A percentile compares a stretch with the other conserved stretches of the same genome.
phyloP scores from a whole-genome alignment of 306 rosid genomes.

The Vigna hirtella region DNA sequence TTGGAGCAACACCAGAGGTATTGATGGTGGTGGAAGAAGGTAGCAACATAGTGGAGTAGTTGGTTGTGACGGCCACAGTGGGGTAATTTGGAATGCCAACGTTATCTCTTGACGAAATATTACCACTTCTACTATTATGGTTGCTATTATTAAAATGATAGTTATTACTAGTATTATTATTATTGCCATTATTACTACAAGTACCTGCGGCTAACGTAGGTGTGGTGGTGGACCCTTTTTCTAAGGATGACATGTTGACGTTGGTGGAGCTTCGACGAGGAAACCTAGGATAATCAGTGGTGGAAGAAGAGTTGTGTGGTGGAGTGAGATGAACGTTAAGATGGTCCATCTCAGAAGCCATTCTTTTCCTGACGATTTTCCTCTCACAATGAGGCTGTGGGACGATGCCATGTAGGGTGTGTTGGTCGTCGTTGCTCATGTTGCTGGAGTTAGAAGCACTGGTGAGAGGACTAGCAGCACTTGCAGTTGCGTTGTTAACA shows the following conservation, averaged over 20 bases:
- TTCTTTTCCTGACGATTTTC: slow-evolving; percentile 80
- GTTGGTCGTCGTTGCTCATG: slow-evolving; percentile 40
- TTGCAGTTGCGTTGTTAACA: slow-evolving; percentile 33
- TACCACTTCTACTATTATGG: neutral
- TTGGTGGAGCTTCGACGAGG: slow-evolving; percentile 55
- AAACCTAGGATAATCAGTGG: slow-evolving; percentile 48
- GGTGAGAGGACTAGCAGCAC: slow-evolving; percentile 41
- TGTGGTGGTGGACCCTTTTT: slow-evolving; percentile 35
- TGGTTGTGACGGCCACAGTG: slow-evolving; percentile 57
- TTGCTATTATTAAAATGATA: slow-evolving; percentile 29
- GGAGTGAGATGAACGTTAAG: slow-evolving; percentile 36
- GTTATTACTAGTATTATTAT: neutral
- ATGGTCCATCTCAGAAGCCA: slow-evolving; percentile 87
- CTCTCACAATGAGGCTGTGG: slow-evolving; percentile 25
- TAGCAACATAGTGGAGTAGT: slow-evolving; percentile 84
- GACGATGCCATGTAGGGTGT: slow-evolving; percentile 14
- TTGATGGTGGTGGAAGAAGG: slow-evolving; percentile 51
- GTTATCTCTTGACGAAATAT: slow-evolving; percentile 47
- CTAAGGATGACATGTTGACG: slow-evolving; percentile 14
- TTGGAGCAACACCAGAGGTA: slow-evolving; percentile 38
- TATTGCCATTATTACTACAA: neutral
- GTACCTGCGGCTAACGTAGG: slow-evolving; percentile 51
- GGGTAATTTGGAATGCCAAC: slow-evolving; percentile 52
- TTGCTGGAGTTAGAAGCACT: slow-evolving; percentile 48
- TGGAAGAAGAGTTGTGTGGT: slow-evolving; percentile 6